Evolutionary conservation across 148 eudicot genomes (phyloP).

Genomic region (Heliamphora exappendiculata): DNA sequence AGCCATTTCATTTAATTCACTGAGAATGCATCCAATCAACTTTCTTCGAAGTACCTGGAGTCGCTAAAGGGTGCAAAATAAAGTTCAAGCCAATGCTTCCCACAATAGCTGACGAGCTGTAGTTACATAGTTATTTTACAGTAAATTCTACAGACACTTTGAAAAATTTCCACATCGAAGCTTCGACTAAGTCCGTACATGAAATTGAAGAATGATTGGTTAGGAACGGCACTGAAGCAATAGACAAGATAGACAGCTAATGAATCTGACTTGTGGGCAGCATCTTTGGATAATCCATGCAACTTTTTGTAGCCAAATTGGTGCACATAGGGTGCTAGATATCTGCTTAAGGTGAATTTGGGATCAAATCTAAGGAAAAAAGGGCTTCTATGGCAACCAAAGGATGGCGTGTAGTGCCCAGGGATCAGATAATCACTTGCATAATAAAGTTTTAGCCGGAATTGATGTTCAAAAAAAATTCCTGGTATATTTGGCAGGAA

Average conservation of each 20-base stretch:
- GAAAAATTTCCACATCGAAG: not conserved
- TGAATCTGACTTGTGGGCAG: not conserved
- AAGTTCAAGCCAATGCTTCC: not conserved
- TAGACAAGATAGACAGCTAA: not conserved
- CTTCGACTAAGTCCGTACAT: not conserved
- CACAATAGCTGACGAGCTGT: not conserved
- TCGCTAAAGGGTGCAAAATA: not conserved
- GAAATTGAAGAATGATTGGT: no score
- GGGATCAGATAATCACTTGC: not conserved
- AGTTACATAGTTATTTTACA: not conserved
- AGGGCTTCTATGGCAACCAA: not conserved
- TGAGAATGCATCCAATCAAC: not conserved
- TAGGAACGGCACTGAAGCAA: not conserved
- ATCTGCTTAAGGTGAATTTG: no score
- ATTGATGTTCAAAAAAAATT: not conserved
- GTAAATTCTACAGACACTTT: not conserved
- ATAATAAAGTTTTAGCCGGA: not conserved
- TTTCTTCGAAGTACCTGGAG: not conserved
- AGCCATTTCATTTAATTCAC: not conserved
- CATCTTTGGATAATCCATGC: not conserved
- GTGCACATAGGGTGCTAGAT: no score
- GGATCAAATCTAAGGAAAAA: no score
- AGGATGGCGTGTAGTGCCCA: not conserved
- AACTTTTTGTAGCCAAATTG: not conserved
- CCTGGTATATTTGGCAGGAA: not conserved